Percentiles rank a stretch among this genome's conserved stretches.
Evolutionary conservation across 139 green algal genomes (phyloP).

Genomic region (Eudorina sp.): DNA sequence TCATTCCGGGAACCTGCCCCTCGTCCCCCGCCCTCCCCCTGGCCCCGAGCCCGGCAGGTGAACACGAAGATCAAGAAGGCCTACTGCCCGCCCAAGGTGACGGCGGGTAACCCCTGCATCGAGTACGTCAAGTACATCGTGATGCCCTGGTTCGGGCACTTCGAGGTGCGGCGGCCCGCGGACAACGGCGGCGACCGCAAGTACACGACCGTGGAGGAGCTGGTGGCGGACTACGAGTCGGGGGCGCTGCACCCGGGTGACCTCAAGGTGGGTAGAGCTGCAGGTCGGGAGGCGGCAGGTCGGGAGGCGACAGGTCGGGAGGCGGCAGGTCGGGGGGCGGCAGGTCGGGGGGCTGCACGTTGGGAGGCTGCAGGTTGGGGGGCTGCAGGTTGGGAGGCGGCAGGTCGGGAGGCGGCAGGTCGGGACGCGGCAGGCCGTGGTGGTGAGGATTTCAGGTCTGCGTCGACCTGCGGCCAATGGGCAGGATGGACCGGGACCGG

Average conservation of each 20-base stretch:
- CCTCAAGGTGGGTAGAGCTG: conserved; percentile 24
- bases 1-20: too few relatives aligned
- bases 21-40: not conserved
- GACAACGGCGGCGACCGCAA: conserved; percentile 87
- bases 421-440: not conserved
- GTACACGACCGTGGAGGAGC: conserved; percentile 82
- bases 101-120: conserved; percentile 95
- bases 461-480: too few relatives aligned
- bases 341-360: not conserved
- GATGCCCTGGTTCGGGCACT: conserved; percentile 90
- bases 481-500: too few relatives aligned
- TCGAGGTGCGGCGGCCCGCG: conserved; percentile 82
- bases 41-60: conserved; percentile 72
- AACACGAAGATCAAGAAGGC: conserved; percentile 99
- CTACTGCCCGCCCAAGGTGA: conserved; percentile 91
- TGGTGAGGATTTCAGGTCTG: not conserved
- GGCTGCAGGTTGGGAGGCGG: too few relatives aligned
- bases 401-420: too few relatives aligned
- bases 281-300: too few relatives aligned
- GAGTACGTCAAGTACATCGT: conserved; percentile 96
- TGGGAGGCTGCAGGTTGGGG: not conserved
- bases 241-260: conserved; percentile 83
- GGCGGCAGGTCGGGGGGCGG: too few relatives aligned
- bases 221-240: conserved; percentile 87
- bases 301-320: too few relatives aligned